Conservation (phyloP, 163 green algal genomes). For the Volvox carteri region DNA sequence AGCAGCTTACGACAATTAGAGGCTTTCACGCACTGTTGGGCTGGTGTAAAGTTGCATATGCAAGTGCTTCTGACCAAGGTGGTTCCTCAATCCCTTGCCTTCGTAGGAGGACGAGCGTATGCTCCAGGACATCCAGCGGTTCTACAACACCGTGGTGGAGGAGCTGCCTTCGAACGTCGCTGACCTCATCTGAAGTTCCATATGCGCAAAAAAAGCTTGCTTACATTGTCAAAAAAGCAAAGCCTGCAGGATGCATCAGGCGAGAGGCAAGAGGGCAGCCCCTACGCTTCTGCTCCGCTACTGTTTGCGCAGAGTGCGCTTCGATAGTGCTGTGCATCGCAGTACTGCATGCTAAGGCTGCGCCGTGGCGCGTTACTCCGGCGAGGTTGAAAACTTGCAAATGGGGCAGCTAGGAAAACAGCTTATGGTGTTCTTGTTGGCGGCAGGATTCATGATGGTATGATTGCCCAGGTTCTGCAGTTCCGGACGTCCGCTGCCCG, state of each 20-base stretch:
- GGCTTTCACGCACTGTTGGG: too few relatives aligned
- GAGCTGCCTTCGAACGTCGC: slow-evolving; percentile 98
- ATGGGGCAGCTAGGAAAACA: not conserved
- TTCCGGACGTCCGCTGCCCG: not conserved
- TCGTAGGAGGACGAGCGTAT: slow-evolving; percentile 90
- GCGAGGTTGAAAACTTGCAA: not conserved
- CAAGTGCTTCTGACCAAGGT: too few relatives aligned
- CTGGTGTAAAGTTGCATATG: too few relatives aligned
- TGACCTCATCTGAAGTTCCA: slow-evolving; percentile 93
- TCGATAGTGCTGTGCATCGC: not conserved
- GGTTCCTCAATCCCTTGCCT: too few relatives aligned
- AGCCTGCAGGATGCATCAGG: slow-evolving; percentile 46
- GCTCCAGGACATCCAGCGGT: slow-evolving; percentile 98
- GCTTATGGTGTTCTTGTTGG: slow-evolving; percentile 11
- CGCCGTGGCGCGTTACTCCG: not conserved
- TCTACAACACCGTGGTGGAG: slow-evolving; percentile 99
- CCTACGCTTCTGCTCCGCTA: not conserved
- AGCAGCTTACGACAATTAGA: too few relatives aligned
- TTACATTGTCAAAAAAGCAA: not conserved
- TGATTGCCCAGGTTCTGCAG: not conserved
- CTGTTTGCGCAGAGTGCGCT: slow-evolving; percentile 9
- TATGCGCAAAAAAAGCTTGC: not conserved
- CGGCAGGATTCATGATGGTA: not conserved
- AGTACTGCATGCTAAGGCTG: not conserved
- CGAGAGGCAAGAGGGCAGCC: not conserved